A percentile compares a stretch with the other conserved stretches of the same genome.
phyloP scores from a whole-genome alignment of 2,329 filamentous ascomycete species.

The Chrysoporthe austroafricana region DNA sequence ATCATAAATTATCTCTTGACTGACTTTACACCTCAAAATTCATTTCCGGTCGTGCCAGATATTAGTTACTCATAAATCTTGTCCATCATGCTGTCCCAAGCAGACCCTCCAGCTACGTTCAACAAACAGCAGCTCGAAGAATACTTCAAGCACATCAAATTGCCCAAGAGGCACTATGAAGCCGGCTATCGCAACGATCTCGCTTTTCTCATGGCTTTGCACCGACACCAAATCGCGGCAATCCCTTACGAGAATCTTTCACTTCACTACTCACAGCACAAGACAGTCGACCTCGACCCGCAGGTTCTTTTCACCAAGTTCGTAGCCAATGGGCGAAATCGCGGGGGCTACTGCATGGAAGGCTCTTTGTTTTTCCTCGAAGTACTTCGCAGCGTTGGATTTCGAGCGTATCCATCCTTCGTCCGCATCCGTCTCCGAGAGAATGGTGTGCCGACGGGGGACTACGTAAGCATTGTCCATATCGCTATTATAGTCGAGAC shows the following conservation, averaged over 20 bases:
- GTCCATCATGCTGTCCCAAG: not conserved
- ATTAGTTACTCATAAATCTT: too few species aligned
- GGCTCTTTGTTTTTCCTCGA: constrained; percentile 54
- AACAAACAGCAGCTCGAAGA: constrained; percentile 26
- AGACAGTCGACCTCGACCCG: constrained; percentile 48
- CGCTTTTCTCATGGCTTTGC: constrained; percentile 44
- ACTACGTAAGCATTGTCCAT: constrained; percentile 51
- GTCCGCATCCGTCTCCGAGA: constrained; percentile 50
- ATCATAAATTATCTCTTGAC: not conserved
- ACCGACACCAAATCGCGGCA: constrained; percentile 51
- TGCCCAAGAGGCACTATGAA: constrained; percentile 31
- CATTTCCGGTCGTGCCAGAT: not conserved
- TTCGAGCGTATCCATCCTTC: constrained; percentile 46
- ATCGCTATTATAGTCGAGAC: constrained; percentile 66
- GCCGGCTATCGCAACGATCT: constrained; percentile 35
- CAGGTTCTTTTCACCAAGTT: constrained; percentile 55
- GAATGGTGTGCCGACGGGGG: constrained; percentile 44
- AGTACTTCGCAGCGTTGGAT: constrained; percentile 35
- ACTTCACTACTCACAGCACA: constrained; percentile 53
- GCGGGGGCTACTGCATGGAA: constrained; percentile 67
- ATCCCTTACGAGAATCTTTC: constrained; percentile 62
- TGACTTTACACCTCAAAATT: not conserved
- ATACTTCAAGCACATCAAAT: constrained; percentile 33
- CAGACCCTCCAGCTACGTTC: not conserved
- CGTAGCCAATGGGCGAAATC: constrained; percentile 44